phyloP scores from a whole-genome alignment of 108 stramenopile species.

The Fragilaria radians region DNA sequence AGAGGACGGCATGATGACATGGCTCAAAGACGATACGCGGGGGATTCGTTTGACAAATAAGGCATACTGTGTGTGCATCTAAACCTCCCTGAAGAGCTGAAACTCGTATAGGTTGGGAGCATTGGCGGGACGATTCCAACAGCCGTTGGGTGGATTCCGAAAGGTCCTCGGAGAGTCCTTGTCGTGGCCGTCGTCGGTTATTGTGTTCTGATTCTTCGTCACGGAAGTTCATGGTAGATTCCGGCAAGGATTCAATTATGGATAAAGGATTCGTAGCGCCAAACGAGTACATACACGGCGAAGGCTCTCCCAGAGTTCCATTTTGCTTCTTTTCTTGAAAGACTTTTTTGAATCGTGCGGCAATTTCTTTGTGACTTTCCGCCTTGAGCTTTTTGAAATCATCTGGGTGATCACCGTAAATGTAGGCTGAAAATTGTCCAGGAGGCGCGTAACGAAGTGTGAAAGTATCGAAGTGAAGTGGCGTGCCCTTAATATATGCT shows the following conservation, averaged over 20 bases:
- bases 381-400: background rate
- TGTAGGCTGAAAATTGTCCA: background rate
- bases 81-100: background rate
- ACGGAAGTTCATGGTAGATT: background rate
- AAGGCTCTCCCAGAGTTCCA: background rate
- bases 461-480: background rate
- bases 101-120: background rate
- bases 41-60: background rate
- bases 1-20: conserved; percentile 1
- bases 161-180: background rate
- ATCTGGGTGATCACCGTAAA: background rate
- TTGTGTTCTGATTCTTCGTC: background rate
- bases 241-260: background rate
- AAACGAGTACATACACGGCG: no score
- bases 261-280: background rate
- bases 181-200: background rate
- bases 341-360: background rate
- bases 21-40: conserved; percentile 4
- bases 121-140: background rate
- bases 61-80: background rate
- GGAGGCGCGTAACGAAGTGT: background rate
- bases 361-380: background rate
- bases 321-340: background rate
- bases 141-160: background rate
- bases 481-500: background rate